Evolutionary conservation across 805 yeast species (phyloP).

Genomic region (Starmerella vaccinii): DNA sequence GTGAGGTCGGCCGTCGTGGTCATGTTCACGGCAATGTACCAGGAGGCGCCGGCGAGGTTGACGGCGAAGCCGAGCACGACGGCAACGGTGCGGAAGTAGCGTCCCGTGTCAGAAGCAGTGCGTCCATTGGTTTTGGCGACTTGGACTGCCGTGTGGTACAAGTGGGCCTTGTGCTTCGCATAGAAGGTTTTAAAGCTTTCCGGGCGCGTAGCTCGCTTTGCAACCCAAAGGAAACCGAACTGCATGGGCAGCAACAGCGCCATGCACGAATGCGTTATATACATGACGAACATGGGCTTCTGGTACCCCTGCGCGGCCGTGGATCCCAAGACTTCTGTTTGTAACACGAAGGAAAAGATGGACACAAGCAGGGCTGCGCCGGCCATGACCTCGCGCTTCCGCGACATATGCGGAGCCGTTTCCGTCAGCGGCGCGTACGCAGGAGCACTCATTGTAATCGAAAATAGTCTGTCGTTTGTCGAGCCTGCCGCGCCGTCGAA

Average conservation of each 20-base stretch:
- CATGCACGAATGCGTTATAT: conserved; percentile 72
- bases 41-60: conserved; percentile 67
- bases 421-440: neutral
- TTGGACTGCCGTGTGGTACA: conserved; percentile 17
- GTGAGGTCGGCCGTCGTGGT: conserved; percentile 80
- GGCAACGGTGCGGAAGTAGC: conserved; percentile 38
- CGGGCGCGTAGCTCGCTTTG: conserved; percentile 3
- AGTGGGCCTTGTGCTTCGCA: conserved; percentile 17
- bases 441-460: neutral
- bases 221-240: conserved; percentile 38
- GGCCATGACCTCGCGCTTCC: conserved; percentile 38
- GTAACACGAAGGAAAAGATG: conserved; percentile 55
- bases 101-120: conserved; percentile 7
- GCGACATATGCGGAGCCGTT: conserved; percentile 6
- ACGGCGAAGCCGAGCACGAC: conserved; percentile 45
- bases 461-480: too few relatives aligned
- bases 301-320: conserved; percentile 48
- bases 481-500: too few relatives aligned
- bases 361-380: conserved; percentile 40
- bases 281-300: conserved; percentile 56
- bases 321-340: conserved; percentile 70
- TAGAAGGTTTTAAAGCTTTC: conserved; percentile 14
- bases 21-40: conserved; percentile 76
- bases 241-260: conserved; percentile 63
- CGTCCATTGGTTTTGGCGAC: conserved; percentile 16